Base-by-base conservation (phyloP, 108 stramenopile species). In the Stephanodiscus minutulus region DNA sequence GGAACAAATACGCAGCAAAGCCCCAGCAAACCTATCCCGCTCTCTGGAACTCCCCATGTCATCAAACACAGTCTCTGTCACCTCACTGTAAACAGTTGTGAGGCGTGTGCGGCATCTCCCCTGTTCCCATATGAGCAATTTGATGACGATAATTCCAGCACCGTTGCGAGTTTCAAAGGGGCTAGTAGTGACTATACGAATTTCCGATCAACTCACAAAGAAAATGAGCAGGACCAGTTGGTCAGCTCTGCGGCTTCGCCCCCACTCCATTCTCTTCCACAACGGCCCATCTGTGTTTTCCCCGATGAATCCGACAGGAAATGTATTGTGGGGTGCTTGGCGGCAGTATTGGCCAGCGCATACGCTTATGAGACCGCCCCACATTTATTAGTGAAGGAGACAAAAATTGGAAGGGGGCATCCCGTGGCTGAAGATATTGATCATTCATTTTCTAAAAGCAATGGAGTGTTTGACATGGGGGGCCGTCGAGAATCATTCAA, bases 271-370 rank as follows among this genome's bases (percentile, higher is more conserved):
- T 76, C 76, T 41, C 68, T 76, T 47, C 76, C 76, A 9, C 46
- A 64, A 29, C 41, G 63, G 24, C 68, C 76, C 9, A 76, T 63
- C 28, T 62, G 61, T 35, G 61, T 61, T 29, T 58, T 78, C 25
- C 77, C 77, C 21, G 77, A 78, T 13, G 77, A 73, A 67, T 57
- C 64, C 10, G 77, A 78, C 53, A 64, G 77, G 52, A 78, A 78
- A 66, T 57, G 77, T 43, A 64, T 78, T 21, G 47, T 78, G 77
- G 91, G 89, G 36, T 90, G 92, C 63, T 56, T 93, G 52, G 92
- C 92, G 13, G 89, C 87, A 27, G 74, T 93, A 13, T 83, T 93
- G 47, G 86, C 92, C 25, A 83, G 83, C 39, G 54, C 78, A 29
- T 89, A 89, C 67, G 73, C 84, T 27, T 87, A 89, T 58, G 89